Evolutionary conservation across 192 early-diverging fungal species (phyloP), one percentile per base, ranked within the genome.

Genomic region (Coemansia sp.): DNA sequence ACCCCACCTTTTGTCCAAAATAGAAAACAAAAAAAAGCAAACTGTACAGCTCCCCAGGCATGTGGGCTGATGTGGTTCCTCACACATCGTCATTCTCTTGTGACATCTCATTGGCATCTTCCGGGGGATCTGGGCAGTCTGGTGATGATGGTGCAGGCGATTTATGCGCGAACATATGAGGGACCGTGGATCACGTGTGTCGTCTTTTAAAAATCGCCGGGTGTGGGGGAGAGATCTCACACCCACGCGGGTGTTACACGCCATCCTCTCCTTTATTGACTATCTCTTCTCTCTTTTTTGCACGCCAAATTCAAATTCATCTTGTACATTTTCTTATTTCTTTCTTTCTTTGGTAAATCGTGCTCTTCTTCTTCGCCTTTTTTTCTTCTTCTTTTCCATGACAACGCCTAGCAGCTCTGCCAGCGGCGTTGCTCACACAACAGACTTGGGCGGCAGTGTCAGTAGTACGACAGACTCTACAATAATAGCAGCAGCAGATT

Each of bases 41-140:
- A 55, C 28, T 14, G 52, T 30, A 28, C 52, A 55, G 23, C 52
- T 6, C 8, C 16, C 50, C 50, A 21, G 23, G 50, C 50, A 11
- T 19, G 50, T 52, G 50, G 50, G 50, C 50, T 52, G 50, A 52
- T 52, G 50, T 52, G 50, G 50, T 43, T 52, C 50, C 50, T 19
- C 50, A 52, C 10, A 52, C 23, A 52, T 21, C n/a, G 50, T 52
- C 50, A 52, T 52, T 26, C 42, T 13, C 42, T 4, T 43, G 16
- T 11, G 42, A 11, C 10, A 43, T 13, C 42, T 16, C 42, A 43
- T 50, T 50, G 47, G 47, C n/a, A 6, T 21, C 9, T 50, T 50
- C n/a, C 4, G 9, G 2, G 14, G 52, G 23, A 55, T 55, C 26
- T 32, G 17, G 4, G 46, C 46, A 49, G 35, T 8, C 35, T 37